Evolutionary conservation across 192 early-diverging fungal genomes (phyloP).

Genomic region (Backusella psychrophila): DNA sequence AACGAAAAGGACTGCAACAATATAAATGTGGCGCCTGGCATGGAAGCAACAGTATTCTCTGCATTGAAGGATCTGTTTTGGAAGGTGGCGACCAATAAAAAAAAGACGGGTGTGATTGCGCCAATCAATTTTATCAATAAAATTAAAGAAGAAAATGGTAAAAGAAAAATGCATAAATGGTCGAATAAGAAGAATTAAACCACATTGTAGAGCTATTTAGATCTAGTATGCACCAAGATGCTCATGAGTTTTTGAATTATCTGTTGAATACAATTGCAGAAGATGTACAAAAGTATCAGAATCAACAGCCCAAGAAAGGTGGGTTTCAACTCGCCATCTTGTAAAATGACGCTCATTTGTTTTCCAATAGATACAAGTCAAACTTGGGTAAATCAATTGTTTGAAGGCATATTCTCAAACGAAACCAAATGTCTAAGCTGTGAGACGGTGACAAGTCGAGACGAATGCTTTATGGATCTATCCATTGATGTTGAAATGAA

Average conservation of each 20-base stretch:
- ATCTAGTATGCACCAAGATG: conserved; percentile 94
- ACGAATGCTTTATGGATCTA: conserved; percentile 96
- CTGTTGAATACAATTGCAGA: conserved; percentile 90
- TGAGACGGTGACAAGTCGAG: conserved; percentile 89
- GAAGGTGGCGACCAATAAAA: conserved; percentile 77
- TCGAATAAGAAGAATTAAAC: neutral
- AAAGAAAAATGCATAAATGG: neutral
- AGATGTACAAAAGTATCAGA: conserved; percentile 65
- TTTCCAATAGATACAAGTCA: conserved; percentile 12
- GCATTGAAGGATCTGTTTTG: conserved; percentile 85
- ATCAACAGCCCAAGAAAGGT: conserved; percentile 38
- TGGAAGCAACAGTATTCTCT: conserved; percentile 81
- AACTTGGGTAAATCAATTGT: conserved; percentile 94
- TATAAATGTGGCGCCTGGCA: conserved; percentile 28
- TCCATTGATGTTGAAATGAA: conserved; percentile 96
- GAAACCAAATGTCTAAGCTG: conserved; percentile 97
- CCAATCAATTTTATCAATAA: conserved; percentile 84
- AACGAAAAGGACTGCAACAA: neutral
- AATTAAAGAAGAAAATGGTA: conserved; percentile 92
- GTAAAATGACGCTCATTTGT: neutral
- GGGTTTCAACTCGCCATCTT: neutral
- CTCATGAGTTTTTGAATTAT: conserved; percentile 97
- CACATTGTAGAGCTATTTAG: conserved; percentile 75
- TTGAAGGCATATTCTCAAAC: conserved; percentile 93
- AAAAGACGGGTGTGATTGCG: conserved; percentile 77